These are phyloP conservation scores for Vachellia collinsii DNA, from an alignment of 306 rosid genomes.

Conservation along the genomic window DNA sequence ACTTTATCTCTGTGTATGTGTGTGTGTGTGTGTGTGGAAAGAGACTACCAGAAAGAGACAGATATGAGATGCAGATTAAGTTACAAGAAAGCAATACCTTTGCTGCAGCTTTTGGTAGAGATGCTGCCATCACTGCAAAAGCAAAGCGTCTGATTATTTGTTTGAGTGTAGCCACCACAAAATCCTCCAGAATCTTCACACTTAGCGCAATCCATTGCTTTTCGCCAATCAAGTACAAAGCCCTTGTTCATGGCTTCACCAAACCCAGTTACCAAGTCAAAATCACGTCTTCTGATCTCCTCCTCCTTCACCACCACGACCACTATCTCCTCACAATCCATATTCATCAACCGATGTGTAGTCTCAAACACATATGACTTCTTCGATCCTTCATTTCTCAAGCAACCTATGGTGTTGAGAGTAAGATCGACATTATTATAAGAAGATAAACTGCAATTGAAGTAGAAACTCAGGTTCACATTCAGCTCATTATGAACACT, in stretches of 20 bases:
- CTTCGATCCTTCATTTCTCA: background rate
- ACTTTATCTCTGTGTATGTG: too few relatives aligned
- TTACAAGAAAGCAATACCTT: conserved; percentile 29
- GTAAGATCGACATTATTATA: background rate
- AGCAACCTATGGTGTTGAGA: conserved; percentile 28
- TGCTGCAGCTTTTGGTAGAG: conserved; percentile 37
- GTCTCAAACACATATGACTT: conserved; percentile 38
- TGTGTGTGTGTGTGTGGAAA: background rate
- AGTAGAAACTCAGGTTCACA: conserved; percentile 46
- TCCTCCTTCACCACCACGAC: conserved; percentile 33
- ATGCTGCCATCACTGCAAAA: conserved; percentile 41
- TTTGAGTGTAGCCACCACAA: conserved; percentile 23
- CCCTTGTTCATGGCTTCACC: conserved; percentile 45
- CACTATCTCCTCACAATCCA: conserved; percentile 37
- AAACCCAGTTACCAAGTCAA: conserved; percentile 37
- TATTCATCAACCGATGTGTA: background rate
- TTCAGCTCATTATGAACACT: background rate
- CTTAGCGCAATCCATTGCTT: conserved; percentile 23
- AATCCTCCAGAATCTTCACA: conserved; percentile 42
- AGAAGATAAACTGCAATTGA: conserved; percentile 43
- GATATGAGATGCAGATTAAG: background rate
- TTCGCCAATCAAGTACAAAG: conserved; percentile 47
- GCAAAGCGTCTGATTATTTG: conserved; percentile 10
- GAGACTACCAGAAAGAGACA: background rate
- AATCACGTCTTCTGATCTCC: conserved; percentile 8